phyloP scores from a whole-genome alignment of 805 yeast species.

The Nematodospora valgi region DNA sequence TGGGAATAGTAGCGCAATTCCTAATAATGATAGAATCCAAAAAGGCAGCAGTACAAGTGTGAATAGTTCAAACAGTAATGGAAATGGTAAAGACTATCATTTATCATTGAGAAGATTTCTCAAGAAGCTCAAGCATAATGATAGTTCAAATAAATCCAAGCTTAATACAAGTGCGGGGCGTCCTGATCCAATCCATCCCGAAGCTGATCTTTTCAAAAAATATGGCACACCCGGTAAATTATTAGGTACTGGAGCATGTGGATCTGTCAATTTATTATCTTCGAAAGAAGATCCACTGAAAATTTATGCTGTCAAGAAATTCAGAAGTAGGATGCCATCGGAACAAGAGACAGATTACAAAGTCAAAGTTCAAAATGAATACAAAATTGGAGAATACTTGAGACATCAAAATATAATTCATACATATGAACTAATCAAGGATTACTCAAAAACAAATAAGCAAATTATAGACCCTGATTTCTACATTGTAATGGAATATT shows the following conservation, averaged over 20 bases:
- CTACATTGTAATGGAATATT: constrained; percentile 87
- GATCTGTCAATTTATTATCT: constrained; percentile 79
- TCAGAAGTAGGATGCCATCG: constrained; percentile 59
- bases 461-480: constrained; percentile 27
- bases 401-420: constrained; percentile 73
- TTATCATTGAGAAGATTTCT: constrained; percentile 45
- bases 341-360: constrained; percentile 70
- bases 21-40: neutral
- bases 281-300: constrained; percentile 48
- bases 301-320: constrained; percentile 83
- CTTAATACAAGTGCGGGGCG: constrained; percentile 5
- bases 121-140: constrained; percentile 39
- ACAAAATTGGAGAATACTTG: constrained; percentile 72
- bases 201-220: constrained; percentile 39
- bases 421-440: constrained; percentile 76
- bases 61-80: constrained; percentile 1
- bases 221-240: constrained; percentile 70
- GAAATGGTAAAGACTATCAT: constrained; percentile 4
- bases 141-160: constrained; percentile 3
- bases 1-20: neutral
- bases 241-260: constrained; percentile 93
- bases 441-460: constrained; percentile 19
- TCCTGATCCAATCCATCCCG: constrained; percentile 4
- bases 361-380: constrained; percentile 78
- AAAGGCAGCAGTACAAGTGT: too few species aligned